phyloP scores from a whole-genome alignment of 2,329 filamentous ascomycete species.

The Phyllachora maydis region DNA sequence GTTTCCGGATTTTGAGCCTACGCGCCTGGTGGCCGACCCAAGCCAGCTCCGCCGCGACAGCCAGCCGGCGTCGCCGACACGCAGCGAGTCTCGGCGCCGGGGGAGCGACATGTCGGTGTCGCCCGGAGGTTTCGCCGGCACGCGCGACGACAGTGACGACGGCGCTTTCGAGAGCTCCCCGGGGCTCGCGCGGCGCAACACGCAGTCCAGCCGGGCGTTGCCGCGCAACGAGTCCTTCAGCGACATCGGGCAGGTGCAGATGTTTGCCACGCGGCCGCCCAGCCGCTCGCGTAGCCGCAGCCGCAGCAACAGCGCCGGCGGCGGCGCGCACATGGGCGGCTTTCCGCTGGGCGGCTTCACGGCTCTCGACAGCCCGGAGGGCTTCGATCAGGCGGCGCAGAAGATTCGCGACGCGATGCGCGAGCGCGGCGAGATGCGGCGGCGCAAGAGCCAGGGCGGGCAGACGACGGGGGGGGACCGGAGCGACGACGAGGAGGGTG shows the following conservation, averaged over 20 bases:
- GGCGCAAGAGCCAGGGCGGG: constrained; percentile 24
- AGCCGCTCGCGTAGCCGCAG: constrained; percentile 54
- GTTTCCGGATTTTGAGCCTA: constrained; percentile 84
- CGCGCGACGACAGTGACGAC: not conserved
- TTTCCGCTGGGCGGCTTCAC: constrained; percentile 55
- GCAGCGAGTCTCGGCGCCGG: constrained; percentile 11
- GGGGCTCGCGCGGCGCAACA: constrained; percentile 23
- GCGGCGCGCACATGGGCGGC: constrained; percentile 35
- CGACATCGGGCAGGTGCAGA: constrained; percentile 68
- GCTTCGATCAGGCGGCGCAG: constrained; percentile 64
- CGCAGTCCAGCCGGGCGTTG: constrained; percentile 28
- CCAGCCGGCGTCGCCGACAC: constrained; percentile 6
- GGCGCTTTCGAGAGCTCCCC: not conserved
- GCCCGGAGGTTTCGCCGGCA: constrained; percentile 8
- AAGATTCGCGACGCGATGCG: constrained; percentile 74
- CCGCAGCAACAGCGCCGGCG: constrained; percentile 47
- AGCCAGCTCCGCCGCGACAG: constrained; percentile 12
- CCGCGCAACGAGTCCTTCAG: constrained; percentile 88
- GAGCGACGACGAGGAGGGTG: constrained; percentile 11
- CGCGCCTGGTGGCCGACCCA: constrained; percentile 43
- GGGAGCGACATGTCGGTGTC: constrained; percentile 29
- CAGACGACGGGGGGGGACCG: constrained; percentile 14
- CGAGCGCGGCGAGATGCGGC: constrained; percentile 43
- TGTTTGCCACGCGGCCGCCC: constrained; percentile 79
- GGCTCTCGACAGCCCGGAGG: constrained; percentile 41